Percentiles rank a stretch among this genome's conserved stretches.
phyloP scores from a whole-genome alignment of 768 basidiomycete species.

The Macrocybe gigantea region DNA sequence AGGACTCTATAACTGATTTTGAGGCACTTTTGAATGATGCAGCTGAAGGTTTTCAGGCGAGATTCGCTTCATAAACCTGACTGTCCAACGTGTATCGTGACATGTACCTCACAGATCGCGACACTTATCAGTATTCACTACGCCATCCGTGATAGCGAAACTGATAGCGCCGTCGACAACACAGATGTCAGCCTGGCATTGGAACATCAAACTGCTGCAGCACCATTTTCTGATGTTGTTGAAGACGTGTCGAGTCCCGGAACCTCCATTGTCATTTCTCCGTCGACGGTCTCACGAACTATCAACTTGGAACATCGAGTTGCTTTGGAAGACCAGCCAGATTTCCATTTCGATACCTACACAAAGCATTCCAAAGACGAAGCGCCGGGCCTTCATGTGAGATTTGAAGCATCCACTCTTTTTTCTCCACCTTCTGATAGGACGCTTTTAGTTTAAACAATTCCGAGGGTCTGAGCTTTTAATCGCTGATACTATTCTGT shows the following conservation, averaged over 20 bases:
- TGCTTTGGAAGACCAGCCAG: conserved; percentile 4
- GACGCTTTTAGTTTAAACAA: conserved; percentile 3
- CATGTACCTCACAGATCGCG: conserved; percentile 2
- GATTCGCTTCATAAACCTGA: background rate
- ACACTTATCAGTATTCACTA: conserved; percentile 11
- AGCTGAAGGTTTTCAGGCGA: conserved; percentile 6
- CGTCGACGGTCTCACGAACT: background rate
- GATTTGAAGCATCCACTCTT: no score
- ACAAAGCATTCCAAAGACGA: background rate
- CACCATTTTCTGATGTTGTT: background rate
- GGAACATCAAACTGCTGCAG: background rate
- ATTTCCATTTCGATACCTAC: conserved; percentile 3
- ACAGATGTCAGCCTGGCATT: background rate
- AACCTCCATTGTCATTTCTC: background rate
- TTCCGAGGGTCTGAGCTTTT: conserved; percentile 5
- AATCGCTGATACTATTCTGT: background rate
- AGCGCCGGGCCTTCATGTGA: background rate
- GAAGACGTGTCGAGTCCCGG: background rate
- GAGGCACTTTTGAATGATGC: conserved; percentile 6
- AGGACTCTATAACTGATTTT: conserved; percentile 5
- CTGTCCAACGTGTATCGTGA: background rate
- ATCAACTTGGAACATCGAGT: conserved; percentile 5
- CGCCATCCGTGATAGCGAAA: background rate
- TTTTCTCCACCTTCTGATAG: no score
- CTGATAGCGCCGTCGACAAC: background rate